A percentile compares a stretch with the other conserved stretches of the same genome.
Evolutionary conservation across 225 moss, liverwort and hornwort species (phyloP).

Genomic region (Neckera pumila): DNA sequence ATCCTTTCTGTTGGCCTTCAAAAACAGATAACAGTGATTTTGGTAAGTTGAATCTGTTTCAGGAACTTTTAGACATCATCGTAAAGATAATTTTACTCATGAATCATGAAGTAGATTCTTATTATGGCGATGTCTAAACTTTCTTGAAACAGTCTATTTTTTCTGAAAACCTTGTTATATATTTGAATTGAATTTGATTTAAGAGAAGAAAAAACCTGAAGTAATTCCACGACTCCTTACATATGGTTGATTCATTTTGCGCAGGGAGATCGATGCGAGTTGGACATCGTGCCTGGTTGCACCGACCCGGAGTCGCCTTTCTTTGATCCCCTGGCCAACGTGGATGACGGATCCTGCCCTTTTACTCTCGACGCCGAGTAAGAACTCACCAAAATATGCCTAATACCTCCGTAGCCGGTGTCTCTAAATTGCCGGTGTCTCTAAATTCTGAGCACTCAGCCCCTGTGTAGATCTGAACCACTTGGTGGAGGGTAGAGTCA

Average conservation of each 20-base stretch:
- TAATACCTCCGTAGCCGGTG: not conserved
- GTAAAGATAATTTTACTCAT: not conserved
- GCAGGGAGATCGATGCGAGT: constrained; percentile 83
- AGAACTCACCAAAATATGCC: not conserved
- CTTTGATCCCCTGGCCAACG: constrained; percentile 68
- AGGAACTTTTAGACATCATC: not conserved
- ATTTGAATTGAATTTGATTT: not conserved
- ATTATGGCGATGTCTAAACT: not conserved
- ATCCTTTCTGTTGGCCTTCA: not conserved
- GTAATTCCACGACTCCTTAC: not conserved
- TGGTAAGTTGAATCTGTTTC: not conserved
- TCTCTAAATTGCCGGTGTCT: not conserved
- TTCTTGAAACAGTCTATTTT: not conserved
- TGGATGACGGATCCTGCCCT: constrained; percentile 86
- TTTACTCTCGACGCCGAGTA: constrained; percentile 35
- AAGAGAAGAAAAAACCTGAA: not conserved
- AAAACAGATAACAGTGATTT: not conserved
- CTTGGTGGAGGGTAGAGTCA: not conserved
- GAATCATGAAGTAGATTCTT: not conserved
- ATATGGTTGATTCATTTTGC: not conserved
- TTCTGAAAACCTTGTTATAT: not conserved
- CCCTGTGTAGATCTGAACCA: not conserved
- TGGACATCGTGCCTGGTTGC: constrained; percentile 76
- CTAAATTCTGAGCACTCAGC: not conserved
- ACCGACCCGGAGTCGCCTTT: constrained; percentile 73